phyloP scores from a whole-genome alignment of 2,329 filamentous ascomycete genomes.

The Diaporthe sp. region DNA sequence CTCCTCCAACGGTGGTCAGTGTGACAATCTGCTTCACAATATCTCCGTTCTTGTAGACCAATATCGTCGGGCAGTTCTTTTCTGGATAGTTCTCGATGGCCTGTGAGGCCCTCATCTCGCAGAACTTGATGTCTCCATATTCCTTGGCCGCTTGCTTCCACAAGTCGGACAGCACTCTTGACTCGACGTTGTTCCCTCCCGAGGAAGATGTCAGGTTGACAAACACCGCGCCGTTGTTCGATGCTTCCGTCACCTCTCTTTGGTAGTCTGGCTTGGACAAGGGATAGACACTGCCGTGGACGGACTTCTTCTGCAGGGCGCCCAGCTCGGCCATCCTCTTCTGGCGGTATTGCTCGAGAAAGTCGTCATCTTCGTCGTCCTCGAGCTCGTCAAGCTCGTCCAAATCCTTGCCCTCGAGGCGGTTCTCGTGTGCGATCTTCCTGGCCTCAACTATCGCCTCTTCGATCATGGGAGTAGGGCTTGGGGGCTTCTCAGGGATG shows the following conservation, averaged over 20 bases:
- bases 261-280: slow-evolving; percentile 95
- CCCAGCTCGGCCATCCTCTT: slow-evolving; percentile 89
- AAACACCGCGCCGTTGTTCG: slow-evolving; percentile 75
- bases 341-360: slow-evolving; percentile 88
- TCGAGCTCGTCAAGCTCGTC: slow-evolving; percentile 95
- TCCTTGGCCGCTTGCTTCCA: slow-evolving; percentile 87
- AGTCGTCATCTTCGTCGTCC: slow-evolving; percentile 94
- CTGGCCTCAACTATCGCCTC: slow-evolving; percentile 90
- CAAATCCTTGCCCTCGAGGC: slow-evolving; percentile 92
- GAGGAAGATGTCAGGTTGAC: slow-evolving; percentile 86
- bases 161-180: slow-evolving; percentile 83
- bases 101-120: slow-evolving; percentile 90
- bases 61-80: slow-evolving; percentile 91
- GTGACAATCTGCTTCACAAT: slow-evolving; percentile 95
- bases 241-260: slow-evolving; percentile 91
- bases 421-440: slow-evolving; percentile 88
- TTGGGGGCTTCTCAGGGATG: slow-evolving; percentile 97
- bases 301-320: slow-evolving; percentile 78
- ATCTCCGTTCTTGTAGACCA: slow-evolving; percentile 93
- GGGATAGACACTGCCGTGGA: slow-evolving; percentile 93
- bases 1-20: slow-evolving; percentile 81
- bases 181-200: slow-evolving; percentile 83
- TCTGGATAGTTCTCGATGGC: slow-evolving; percentile 98
- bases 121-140: slow-evolving; percentile 97
- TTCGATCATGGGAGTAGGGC: slow-evolving; percentile 95